phyloP scores from a whole-genome alignment of 805 yeast species.

The Wickerhamomyces subpelliculosus region DNA sequence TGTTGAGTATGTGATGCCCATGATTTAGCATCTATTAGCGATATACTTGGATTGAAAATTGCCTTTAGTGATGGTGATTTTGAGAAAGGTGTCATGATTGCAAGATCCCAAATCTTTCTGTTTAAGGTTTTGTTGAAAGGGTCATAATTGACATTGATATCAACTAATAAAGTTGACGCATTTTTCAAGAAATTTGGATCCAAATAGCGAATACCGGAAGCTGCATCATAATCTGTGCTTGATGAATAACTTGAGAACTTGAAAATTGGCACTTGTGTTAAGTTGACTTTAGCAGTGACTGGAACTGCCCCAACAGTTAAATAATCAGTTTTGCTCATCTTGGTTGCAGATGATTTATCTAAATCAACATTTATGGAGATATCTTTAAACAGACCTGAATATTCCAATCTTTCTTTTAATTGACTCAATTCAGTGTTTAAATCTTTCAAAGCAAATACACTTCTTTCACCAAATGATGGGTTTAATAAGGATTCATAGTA shows the following conservation, averaged over 20 bases:
- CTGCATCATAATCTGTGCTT: conserved; percentile 28
- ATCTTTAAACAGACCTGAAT: conserved; percentile 39
- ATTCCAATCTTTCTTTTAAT: conserved; percentile 29
- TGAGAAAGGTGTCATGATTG: conserved; percentile 37
- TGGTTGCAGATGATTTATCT: conserved; percentile 20
- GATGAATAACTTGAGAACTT: conserved; percentile 27
- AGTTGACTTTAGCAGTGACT: conserved; percentile 36
- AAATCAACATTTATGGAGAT: conserved; percentile 36
- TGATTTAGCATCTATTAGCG: conserved; percentile 37
- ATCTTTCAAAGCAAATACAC: conserved; percentile 29
- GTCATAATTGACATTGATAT: conserved; percentile 41
- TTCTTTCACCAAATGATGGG: conserved; percentile 31
- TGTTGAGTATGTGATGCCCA: conserved; percentile 49
- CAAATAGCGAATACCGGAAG: conserved; percentile 26
- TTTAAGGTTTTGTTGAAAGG: conserved; percentile 37
- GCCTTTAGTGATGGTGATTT: conserved; percentile 38
- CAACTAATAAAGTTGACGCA: conserved; percentile 44
- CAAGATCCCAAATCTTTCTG: conserved; percentile 43
- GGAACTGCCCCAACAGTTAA: conserved; percentile 26
- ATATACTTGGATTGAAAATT: conserved; percentile 40
- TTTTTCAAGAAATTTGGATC: conserved; percentile 49
- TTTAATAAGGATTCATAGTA: conserved; percentile 40
- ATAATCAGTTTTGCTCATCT: conserved; percentile 1
- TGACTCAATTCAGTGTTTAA: conserved; percentile 28
- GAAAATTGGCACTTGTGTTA: conserved; percentile 28